Conservation (phyloP, 2,329 filamentous ascomycete species). For the Sordariomycetes sp. region DNA sequence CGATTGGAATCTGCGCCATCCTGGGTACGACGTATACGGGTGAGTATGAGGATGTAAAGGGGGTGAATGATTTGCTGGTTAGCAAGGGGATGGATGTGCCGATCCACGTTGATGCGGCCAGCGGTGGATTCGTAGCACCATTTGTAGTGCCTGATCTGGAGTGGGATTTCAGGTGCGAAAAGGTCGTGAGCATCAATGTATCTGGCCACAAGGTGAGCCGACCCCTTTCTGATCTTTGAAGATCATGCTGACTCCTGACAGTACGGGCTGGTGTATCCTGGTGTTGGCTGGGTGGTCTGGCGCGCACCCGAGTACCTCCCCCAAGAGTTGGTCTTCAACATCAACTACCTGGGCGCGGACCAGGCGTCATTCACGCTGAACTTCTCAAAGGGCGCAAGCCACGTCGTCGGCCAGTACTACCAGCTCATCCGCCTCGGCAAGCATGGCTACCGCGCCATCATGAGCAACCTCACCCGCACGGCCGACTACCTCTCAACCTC, state of each 20-base stretch:
- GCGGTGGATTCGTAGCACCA: conserved; percentile 85
- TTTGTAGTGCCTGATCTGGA: conserved; percentile 76
- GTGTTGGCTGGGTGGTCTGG: conserved; percentile 93
- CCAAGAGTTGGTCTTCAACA: conserved; percentile 93
- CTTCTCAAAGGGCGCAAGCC: conserved; percentile 90
- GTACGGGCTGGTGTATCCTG: conserved; percentile 68
- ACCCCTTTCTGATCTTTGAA: too few relatives aligned
- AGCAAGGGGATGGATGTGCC: conserved; percentile 68
- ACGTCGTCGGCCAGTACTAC: conserved; percentile 96
- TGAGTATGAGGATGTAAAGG: conserved; percentile 90
- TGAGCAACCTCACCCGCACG: conserved; percentile 85
- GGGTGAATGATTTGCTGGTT: conserved; percentile 77
- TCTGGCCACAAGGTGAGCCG: conserved; percentile 78
- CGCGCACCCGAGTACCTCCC: conserved; percentile 74
- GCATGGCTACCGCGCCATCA: conserved; percentile 84
- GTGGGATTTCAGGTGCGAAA: conserved; percentile 88
- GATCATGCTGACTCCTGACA: conserved; percentile 11
- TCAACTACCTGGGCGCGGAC: conserved; percentile 95
- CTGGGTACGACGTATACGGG: conserved; percentile 92
- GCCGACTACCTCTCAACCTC: conserved; percentile 76
- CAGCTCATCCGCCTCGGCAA: conserved; percentile 92
- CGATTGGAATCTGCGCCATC: conserved; percentile 87
- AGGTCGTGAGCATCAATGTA: conserved; percentile 88
- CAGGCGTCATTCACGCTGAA: conserved; percentile 95
- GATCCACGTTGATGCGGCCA: conserved; percentile 91